Evolutionary conservation across 768 basidiomycete species (phyloP).

Genomic region (Boletus rufocinnamomeus): DNA sequence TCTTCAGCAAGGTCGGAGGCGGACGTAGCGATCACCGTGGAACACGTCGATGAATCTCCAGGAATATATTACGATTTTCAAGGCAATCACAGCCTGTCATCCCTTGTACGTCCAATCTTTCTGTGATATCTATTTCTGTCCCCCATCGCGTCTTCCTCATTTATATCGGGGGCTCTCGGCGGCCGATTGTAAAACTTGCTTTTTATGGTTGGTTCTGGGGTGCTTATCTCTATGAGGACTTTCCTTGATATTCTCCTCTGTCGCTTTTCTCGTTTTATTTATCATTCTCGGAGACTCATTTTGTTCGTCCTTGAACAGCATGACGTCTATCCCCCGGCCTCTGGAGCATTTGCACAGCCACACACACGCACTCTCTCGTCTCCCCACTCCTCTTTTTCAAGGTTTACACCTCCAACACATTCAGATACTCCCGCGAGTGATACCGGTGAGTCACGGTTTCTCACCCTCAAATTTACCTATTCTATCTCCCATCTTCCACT

Average conservation of each 20-base stretch:
- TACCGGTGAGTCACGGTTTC: constrained; percentile 23
- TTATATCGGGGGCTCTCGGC: too few relatives aligned
- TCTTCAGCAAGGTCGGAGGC: constrained; percentile 3
- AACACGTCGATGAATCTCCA: constrained; percentile 14
- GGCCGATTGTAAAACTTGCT: background rate
- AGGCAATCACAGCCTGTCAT: constrained; percentile 23
- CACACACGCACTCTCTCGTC: constrained; percentile 18
- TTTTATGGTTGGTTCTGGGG: background rate
- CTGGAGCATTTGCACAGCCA: constrained; percentile 7
- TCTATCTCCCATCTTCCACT: background rate
- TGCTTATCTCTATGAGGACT: background rate
- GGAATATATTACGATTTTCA: constrained; percentile 17
- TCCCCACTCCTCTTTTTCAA: constrained; percentile 22
- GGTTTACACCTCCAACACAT: constrained; percentile 27
- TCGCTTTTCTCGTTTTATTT: background rate
- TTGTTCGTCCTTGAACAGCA: constrained; percentile 15
- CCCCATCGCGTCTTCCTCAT: background rate
- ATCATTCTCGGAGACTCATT: constrained; percentile 1
- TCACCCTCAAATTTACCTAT: background rate
- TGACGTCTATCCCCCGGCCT: constrained; percentile 2
- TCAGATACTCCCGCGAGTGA: constrained; percentile 31
- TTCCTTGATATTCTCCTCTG: background rate
- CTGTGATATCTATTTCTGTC: background rate
- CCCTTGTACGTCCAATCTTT: constrained; percentile 24
- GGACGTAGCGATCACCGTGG: constrained; percentile 20